Base-by-base conservation (phyloP, 2,329 filamentous ascomycete genomes). In the Aplosporella prunicola region DNA sequence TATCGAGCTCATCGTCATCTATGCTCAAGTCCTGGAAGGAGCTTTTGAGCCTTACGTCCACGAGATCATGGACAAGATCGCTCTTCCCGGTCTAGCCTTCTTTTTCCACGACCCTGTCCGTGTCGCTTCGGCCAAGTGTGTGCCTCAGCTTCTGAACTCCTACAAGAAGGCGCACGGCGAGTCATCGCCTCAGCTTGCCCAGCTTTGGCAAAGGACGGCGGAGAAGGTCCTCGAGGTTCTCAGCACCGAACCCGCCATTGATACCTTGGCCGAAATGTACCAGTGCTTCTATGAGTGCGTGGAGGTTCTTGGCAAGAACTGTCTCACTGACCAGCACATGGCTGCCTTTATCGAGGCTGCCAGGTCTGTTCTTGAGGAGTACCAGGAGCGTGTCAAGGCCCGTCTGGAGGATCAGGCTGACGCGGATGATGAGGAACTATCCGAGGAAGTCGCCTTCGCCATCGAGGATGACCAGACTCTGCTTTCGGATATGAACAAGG, bases 281-380 rank as follows among this genome's bases (percentile, higher is more conserved):
- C 89, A 96, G 62, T 98, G 91, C 68, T 98, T 98, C 69, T 98
- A 98, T 60, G 91, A 98, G 61, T 94, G 86, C 17, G 80, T 98
- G 6, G 89, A 96, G 64, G 88, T 95, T 15, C 76, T 93, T 47
- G 89, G 89, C 42, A 85, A 84, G 61, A 78, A 83, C 50, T 89
- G 81, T 55, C 71, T 98, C 31, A 84, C 72, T 5, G 68, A 72
- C 25, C 72, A 80, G 25, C 82, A 94, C 58, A 88, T 98, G 82
- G 69, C 72, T 40, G 76, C 77, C 29, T 98, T 96, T 60, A 89
- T 96, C 50, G 80, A 87, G 46, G 81, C 82, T 1, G 86, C 88
- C 31, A 76, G 81, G 53, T 87, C 81, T 9, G 83, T 91, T 4
- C 74, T 98, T 7, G 80, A 93, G 55, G 91, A 98, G 56, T 96